phyloP scores from a whole-genome alignment of 495 filamentous ascomycete genomes.

The Hypoxylon subgilvum region DNA sequence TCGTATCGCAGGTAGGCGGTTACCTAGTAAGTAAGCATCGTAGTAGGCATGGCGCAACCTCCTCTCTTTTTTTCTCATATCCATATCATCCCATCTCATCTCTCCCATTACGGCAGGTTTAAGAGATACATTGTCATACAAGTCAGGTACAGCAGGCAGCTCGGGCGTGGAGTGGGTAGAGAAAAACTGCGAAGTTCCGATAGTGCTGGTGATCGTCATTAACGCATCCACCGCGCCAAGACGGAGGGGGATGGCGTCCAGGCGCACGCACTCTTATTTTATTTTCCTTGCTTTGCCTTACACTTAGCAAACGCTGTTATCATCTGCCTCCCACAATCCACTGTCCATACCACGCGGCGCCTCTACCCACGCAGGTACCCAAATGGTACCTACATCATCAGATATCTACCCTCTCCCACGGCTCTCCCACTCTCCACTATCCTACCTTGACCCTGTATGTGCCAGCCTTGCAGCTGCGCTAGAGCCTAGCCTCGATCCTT shows the following conservation, averaged over 20 bases:
- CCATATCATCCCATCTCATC: neutral
- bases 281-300: slow-evolving; percentile 6
- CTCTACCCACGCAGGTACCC: too few relatives aligned
- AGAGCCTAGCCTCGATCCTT: too few relatives aligned
- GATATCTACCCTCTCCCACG: too few relatives aligned
- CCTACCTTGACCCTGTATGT: neutral
- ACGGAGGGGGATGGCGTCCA: slow-evolving; percentile 15
- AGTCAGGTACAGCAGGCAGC: slow-evolving; percentile 17
- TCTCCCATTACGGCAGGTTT: neutral
- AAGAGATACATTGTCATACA: slow-evolving; percentile 21
- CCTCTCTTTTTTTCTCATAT: too few relatives aligned
- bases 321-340: neutral
- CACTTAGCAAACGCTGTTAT: too few relatives aligned
- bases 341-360: too few relatives aligned
- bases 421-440: too few relatives aligned
- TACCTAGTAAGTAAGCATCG: too few relatives aligned
- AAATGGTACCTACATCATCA: too few relatives aligned
- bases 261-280: slow-evolving; percentile 2
- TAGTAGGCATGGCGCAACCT: too few relatives aligned
- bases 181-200: slow-evolving; percentile 39
- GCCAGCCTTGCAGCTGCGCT: slow-evolving; percentile 5
- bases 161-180: slow-evolving; percentile 19
- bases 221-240: slow-evolving; percentile 32
- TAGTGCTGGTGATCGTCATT: slow-evolving; percentile 46
- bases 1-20: slow-evolving; percentile 7